A percentile compares a stretch with the other conserved stretches of the same genome.
Conservation (phyloP, 169 alveolate species). For the Cystoisospora suis region DNA sequence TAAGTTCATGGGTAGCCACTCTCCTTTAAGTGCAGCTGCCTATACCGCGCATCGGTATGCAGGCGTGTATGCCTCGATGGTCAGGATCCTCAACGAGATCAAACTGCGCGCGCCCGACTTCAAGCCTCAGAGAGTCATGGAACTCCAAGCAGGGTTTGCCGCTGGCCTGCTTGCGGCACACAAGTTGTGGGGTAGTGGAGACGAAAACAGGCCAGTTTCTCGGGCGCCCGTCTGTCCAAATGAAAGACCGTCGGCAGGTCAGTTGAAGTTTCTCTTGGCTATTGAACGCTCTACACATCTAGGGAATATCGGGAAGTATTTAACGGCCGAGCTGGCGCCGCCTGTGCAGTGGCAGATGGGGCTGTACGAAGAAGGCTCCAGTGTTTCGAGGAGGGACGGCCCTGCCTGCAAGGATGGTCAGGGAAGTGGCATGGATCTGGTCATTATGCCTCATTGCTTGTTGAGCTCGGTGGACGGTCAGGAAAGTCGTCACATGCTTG, state of each 20-base stretch:
- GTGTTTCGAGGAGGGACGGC: too few species aligned
- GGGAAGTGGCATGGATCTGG: conserved; percentile 34
- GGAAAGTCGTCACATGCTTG: conserved; percentile 56
- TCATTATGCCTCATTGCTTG: conserved; percentile 18
- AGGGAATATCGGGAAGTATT: conserved; percentile 44
- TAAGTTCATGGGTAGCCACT: conserved; percentile 52
- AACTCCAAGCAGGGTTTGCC: conserved; percentile 61
- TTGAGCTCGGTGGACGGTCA: conserved; percentile 46
- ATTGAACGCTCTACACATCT: conserved; percentile 53
- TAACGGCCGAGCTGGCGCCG: conserved; percentile 34
- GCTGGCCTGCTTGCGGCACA: conserved; percentile 39
- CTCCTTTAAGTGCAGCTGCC: conserved; percentile 78
- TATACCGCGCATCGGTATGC: conserved; percentile 84
- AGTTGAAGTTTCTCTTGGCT: conserved; percentile 38
- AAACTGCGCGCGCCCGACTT: conserved; percentile 62
- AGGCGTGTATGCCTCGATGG: conserved; percentile 78
- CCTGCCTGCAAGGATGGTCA: background rate
- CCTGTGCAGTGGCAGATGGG: conserved; percentile 42
- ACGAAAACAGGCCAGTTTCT: too few species aligned
- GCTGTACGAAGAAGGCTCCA: conserved; percentile 50
- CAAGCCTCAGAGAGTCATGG: conserved; percentile 53
- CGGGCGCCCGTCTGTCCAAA: background rate
- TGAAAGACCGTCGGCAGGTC: background rate
- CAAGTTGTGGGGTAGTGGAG: conserved; percentile 15
- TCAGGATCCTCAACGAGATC: conserved; percentile 79